Evolutionary conservation across 345 rosid species (phyloP).

Genomic region (Salix suchowensis): DNA sequence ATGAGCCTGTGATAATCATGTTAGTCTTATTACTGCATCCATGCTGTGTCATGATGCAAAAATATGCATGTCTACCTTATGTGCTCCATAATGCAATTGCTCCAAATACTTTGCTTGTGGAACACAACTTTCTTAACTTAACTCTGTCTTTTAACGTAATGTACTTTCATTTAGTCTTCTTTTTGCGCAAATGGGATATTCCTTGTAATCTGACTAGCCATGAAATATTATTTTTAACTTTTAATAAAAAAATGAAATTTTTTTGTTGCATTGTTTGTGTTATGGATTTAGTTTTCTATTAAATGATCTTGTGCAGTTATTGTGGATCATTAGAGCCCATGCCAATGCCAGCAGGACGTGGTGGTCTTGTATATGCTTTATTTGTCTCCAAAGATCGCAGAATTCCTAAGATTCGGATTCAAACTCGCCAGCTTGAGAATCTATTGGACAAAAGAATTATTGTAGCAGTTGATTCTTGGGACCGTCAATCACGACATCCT

Average conservation of each 20-base stretch:
- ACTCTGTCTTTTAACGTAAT: background rate
- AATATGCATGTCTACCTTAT: background rate
- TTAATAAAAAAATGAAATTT: background rate
- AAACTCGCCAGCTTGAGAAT: conserved; percentile 87
- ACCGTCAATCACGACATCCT: conserved; percentile 87
- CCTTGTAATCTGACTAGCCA: background rate
- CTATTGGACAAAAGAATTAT: conserved; percentile 87
- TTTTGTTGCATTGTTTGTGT: background rate
- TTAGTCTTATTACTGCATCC: background rate
- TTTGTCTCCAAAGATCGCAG: conserved; percentile 87
- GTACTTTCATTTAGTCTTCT: background rate
- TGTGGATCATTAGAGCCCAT: conserved; percentile 97
- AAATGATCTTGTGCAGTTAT: conserved; percentile 53
- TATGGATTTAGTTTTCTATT: conserved; percentile 10
- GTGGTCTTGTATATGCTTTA: conserved; percentile 68
- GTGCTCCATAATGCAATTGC: background rate
- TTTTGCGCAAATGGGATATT: background rate
- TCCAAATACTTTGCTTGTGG: background rate
- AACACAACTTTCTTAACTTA: too few species aligned
- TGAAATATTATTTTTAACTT: background rate
- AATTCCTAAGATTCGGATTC: conserved; percentile 88
- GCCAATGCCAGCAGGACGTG: conserved; percentile 89
- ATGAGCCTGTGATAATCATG: background rate
- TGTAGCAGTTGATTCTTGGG: conserved; percentile 99
- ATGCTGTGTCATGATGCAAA: background rate